These are phyloP conservation scores for Penicillium argentinense DNA, from an alignment of 495 filamentous ascomycete species.

Conservation along the genomic window DNA sequence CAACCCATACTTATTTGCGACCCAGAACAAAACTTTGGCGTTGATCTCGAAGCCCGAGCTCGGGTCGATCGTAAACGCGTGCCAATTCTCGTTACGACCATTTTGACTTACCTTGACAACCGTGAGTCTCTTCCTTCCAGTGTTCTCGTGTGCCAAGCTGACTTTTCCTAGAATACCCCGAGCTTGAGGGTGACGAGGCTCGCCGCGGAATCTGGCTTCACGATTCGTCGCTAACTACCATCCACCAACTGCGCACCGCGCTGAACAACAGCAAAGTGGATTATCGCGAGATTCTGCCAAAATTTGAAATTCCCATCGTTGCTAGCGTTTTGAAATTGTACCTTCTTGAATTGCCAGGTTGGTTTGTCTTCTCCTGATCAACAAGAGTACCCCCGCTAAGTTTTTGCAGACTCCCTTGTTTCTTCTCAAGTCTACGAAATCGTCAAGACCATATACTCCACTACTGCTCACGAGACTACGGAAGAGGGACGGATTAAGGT, in stretches of 20 bases:
- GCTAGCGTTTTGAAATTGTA: slow-evolving; percentile 94
- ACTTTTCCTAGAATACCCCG: slow-evolving; percentile 70
- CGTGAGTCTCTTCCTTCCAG: slow-evolving; percentile 44
- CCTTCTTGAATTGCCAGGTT: slow-evolving; percentile 91
- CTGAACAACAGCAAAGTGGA: slow-evolving; percentile 90
- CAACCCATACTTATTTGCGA: slow-evolving; percentile 21
- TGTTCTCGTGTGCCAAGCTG: neutral
- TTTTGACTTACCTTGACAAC: slow-evolving; percentile 91
- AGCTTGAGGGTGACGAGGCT: slow-evolving; percentile 95
- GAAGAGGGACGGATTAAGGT: slow-evolving; percentile 82
- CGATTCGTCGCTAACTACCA: slow-evolving; percentile 82
- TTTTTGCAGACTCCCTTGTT: slow-evolving; percentile 82
- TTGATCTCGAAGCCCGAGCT: slow-evolving; percentile 92
- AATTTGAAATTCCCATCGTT: slow-evolving; percentile 90
- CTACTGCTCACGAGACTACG: slow-evolving; percentile 68
- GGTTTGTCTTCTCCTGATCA: slow-evolving; percentile 19
- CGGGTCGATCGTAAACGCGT: slow-evolving; percentile 93
- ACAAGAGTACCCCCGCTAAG: slow-evolving; percentile 3
- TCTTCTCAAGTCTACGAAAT: slow-evolving; percentile 99
- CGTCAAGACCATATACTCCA: slow-evolving; percentile 89
- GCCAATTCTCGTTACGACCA: slow-evolving; percentile 85
- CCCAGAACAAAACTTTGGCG: slow-evolving; percentile 97
- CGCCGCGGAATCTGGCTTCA: slow-evolving; percentile 90
- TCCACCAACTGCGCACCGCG: slow-evolving; percentile 76
- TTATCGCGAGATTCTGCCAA: slow-evolving; percentile 70